Base-by-base conservation (phyloP, 2,329 filamentous ascomycete genomes). In the Penicillium sp. region DNA sequence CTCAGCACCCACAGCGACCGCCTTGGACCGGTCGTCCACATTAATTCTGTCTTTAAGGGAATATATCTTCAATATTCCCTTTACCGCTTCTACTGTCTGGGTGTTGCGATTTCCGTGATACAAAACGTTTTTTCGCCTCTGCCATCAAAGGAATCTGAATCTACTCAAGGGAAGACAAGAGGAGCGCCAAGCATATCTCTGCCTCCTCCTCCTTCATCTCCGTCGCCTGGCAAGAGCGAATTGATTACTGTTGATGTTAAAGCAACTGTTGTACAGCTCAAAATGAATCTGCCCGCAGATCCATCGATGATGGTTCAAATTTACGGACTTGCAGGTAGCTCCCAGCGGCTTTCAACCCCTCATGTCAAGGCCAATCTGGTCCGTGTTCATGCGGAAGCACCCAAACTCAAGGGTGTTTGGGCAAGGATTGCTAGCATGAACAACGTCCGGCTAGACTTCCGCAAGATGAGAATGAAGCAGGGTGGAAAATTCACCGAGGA, bases 261-360 rank as follows among this genome's bases (percentile, higher is more conserved):
- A 70, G 86, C 88, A 4, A 84, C 85, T 1, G 81, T 97, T 27
- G 75, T 97, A 17, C 93, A 97, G 67, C 72, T 97, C 60, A 97
- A 97, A 72, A 90, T 89, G 4, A 86, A 87, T 37, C 86, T 97
- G 84, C 93, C 94, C 1, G 80, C 87, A 15, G 92, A 97, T 63
- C 95, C 94, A n/a, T 84, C 86, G 0, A 78, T 97, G 71, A 92
- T 99, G 90, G 65, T 97, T 2, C 93, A 97, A 56, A 78, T 97
- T 8, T 93, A 93, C 68, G 84, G 85, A 8, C 68, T 97, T 32
- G 90, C 96, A 62, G 84, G 86, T 40, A 92, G 92, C 4, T 86
- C 88, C 9, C 91, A 97, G 69, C 82, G 93, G 62, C 97, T 92
- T 89, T 87, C 91, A 2, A 82, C 87, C 4, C 93, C 94, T 0